phyloP scores from a whole-genome alignment of 1,139 yeast genomes.

The Kodamaea arcana region DNA sequence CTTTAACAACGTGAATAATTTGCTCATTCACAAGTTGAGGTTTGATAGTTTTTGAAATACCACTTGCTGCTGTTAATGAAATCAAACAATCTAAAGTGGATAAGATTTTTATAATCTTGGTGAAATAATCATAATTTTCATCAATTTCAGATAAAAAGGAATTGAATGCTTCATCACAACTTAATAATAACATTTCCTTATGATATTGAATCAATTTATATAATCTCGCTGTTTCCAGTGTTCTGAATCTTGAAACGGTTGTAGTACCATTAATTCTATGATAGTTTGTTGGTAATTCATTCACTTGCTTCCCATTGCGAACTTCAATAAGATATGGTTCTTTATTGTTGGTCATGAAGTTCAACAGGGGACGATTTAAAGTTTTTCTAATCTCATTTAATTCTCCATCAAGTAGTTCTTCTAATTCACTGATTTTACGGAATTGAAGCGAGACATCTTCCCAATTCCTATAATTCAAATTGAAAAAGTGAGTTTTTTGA shows the following conservation, averaged over 20 bases:
- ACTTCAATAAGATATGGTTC: conserved; percentile 76
- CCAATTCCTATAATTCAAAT: conserved; percentile 36
- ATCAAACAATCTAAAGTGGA: conserved; percentile 71
- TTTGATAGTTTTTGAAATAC: conserved; percentile 34
- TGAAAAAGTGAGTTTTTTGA: conserved; percentile 54
- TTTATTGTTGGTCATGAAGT: conserved; percentile 53
- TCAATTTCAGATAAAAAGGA: conserved; percentile 47
- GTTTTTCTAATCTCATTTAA: conserved; percentile 39
- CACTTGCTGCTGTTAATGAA: conserved; percentile 63
- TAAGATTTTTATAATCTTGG: conserved; percentile 46
- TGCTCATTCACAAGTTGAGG: conserved; percentile 56
- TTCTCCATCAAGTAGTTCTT: conserved; percentile 46
- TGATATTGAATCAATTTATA: conserved; percentile 57
- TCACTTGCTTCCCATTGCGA: conserved; percentile 50
- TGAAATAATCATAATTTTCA: conserved; percentile 47
- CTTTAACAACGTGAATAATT: conserved; percentile 48
- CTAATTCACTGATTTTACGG: conserved; percentile 41
- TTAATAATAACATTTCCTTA: conserved; percentile 53
- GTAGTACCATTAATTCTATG: conserved; percentile 69
- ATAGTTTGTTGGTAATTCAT: conserved; percentile 69
- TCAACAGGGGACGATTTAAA: conserved; percentile 56
- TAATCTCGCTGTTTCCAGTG: conserved; percentile 53
- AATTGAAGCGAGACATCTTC: conserved; percentile 37
- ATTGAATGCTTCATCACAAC: conserved; percentile 54
- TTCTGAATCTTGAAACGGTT: conserved; percentile 65